phyloP scores from a whole-genome alignment of 208 protist species.

The Trypanosoma caninum region DNA sequence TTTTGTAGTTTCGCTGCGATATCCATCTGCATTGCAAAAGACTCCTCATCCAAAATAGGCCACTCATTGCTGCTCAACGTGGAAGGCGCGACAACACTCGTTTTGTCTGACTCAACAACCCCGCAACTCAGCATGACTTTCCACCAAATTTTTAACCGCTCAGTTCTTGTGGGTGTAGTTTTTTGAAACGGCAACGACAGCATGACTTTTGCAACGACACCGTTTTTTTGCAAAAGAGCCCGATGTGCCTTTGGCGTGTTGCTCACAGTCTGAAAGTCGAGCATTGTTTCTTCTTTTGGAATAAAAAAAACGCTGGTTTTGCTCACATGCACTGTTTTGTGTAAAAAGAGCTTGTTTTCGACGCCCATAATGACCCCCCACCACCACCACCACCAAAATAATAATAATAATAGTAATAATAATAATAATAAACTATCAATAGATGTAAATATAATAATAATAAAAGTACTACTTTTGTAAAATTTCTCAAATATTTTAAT shows the following conservation, averaged over 20 bases:
- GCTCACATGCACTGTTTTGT: constrained; percentile 36
- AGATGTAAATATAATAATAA: too few relatives aligned
- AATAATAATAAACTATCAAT: too few relatives aligned
- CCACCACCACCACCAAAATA: background rate
- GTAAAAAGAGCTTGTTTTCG: constrained; percentile 24
- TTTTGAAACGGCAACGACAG: constrained; percentile 8
- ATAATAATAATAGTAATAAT: too few relatives aligned
- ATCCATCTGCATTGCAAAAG: constrained; percentile 28
- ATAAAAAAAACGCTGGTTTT: constrained; percentile 53
- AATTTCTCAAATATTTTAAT: too few relatives aligned
- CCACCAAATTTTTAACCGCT: constrained; percentile 35
- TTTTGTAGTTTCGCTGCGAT: constrained; percentile 17
- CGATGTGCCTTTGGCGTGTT: constrained; percentile 53
- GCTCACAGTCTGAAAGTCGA: constrained; percentile 63
- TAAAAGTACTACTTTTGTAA: too few relatives aligned
- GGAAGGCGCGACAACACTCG: constrained; percentile 11
- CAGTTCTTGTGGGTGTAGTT: constrained; percentile 12
- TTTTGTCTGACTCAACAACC: constrained; percentile 11
- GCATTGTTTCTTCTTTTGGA: constrained; percentile 22
- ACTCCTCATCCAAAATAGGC: constrained; percentile 39
- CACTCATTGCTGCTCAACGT: constrained; percentile 27
- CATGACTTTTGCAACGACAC: constrained; percentile 62
- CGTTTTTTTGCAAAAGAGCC: constrained; percentile 53
- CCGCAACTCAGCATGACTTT: constrained; percentile 25
- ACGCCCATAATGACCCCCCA: constrained; percentile 1